These are phyloP conservation scores for Salvia hispanica DNA, from an alignment of 257 asterid species.

Conservation along the genomic window DNA sequence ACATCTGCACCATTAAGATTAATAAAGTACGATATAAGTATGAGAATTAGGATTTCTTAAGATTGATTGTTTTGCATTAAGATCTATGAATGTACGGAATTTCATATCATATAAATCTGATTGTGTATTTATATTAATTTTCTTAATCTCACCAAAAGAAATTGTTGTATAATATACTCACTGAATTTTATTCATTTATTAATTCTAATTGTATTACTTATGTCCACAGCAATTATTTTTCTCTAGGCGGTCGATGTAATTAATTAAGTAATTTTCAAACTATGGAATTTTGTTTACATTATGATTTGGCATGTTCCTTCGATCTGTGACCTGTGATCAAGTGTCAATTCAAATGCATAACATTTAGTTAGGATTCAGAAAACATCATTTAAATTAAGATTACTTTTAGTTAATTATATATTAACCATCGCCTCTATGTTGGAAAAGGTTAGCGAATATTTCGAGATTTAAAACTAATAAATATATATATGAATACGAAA, in stretches of 20 bases:
- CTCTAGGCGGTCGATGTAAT: conserved; percentile 14
- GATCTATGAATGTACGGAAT: neutral
- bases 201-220: neutral
- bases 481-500: no score
- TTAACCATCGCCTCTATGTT: conserved; percentile 26
- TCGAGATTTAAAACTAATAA: conserved; percentile 20
- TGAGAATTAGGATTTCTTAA: no score
- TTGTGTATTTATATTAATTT: neutral
- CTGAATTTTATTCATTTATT: neutral
- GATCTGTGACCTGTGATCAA: neutral
- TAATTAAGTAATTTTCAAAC: conserved; percentile 18
- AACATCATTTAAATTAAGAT: neutral
- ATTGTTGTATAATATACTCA: neutral
- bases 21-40: no score
- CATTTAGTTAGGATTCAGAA: conserved; percentile 13
- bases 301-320: conserved; percentile 21
- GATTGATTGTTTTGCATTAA: neutral
- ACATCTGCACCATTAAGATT: no score
- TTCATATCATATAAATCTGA: neutral
- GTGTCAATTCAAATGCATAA: conserved; percentile 2
- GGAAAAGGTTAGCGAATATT: conserved; percentile 18
- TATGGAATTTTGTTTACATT: neutral
- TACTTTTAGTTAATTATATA: conserved; percentile 10
- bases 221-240: conserved; percentile 22
- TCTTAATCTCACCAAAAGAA: neutral